Conservation (phyloP, 352 stramenopile species). For the Phytophthora citrophthora region DNA sequence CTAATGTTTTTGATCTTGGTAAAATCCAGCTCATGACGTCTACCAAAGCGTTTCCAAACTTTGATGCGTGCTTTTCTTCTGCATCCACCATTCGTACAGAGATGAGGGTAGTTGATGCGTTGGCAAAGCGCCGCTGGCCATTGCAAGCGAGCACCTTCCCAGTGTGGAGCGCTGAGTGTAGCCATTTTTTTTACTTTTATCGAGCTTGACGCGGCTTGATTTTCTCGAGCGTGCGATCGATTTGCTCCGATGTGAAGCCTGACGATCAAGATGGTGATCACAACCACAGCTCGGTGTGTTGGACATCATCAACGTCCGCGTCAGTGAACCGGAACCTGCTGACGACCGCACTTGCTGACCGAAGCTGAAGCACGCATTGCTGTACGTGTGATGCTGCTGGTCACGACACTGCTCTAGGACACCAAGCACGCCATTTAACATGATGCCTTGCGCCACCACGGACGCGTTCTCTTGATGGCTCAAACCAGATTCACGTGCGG, state of each 20-base stretch:
- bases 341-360: too few relatives aligned
- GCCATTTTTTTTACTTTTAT: too few relatives aligned
- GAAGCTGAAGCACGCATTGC: background rate
- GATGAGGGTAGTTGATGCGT: conserved; percentile 5
- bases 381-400: conserved; percentile 1
- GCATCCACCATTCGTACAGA: conserved; percentile 26
- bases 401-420: conserved; percentile 3
- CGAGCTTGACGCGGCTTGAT: conserved; percentile 3
- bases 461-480: conserved; percentile 11
- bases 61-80: conserved; percentile 22
- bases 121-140: conserved; percentile 4
- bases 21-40: conserved; percentile 17
- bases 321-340: too few relatives aligned
- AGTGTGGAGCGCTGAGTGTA: background rate
- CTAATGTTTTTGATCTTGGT: background rate
- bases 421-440: conserved; percentile 23
- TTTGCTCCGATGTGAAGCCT: conserved; percentile 32
- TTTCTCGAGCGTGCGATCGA: conserved; percentile 18
- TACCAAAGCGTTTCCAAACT: background rate
- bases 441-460: background rate
- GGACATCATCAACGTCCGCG: conserved; percentile 13
- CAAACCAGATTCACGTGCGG: conserved; percentile 19
- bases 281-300: conserved; percentile 1
- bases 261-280: conserved; percentile 19
- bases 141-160: background rate